Percentiles rank a stretch among this genome's conserved stretches.
Conservation (phyloP, 2,329 filamentous ascomycete species). For the Aspergillus sp. region DNA sequence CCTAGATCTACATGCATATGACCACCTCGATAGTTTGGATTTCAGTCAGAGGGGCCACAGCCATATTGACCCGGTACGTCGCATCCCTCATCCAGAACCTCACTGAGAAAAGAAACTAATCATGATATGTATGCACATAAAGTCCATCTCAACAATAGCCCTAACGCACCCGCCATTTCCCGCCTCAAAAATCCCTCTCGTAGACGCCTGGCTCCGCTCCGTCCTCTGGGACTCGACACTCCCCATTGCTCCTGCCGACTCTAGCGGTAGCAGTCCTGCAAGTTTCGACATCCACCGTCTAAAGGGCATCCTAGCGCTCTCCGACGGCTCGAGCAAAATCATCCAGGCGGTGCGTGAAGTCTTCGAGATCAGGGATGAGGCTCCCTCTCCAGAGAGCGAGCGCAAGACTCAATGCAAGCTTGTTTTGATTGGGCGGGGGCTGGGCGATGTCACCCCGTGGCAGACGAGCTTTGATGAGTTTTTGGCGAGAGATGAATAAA, state of each 20-base stretch:
- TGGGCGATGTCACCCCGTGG: constrained; percentile 38
- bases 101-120: background rate
- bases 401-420: constrained; percentile 41
- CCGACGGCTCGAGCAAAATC: constrained; percentile 67
- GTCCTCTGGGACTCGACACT: constrained; percentile 72
- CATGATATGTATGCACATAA: constrained; percentile 4
- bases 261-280: background rate
- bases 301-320: constrained; percentile 74
- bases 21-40: constrained; percentile 72
- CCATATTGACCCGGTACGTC: constrained; percentile 78
- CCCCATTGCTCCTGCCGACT: constrained; percentile 16
- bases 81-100: constrained; percentile 12
- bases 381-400: constrained; percentile 19
- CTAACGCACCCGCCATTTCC: constrained; percentile 65
- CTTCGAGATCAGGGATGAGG: constrained; percentile 78
- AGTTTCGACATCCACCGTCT: constrained; percentile 80
- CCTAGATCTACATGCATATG: constrained; percentile 89
- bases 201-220: constrained; percentile 80
- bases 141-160: constrained; percentile 78
- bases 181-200: constrained; percentile 55
- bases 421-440: constrained; percentile 48
- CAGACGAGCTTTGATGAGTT: constrained; percentile 35
- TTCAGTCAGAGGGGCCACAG: constrained; percentile 77
- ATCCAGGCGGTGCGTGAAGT: constrained; percentile 91
- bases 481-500: constrained; percentile 15